phyloP scores from a whole-genome alignment of 1,284 basidiomycete species.

The Pholiota adiposa region DNA sequence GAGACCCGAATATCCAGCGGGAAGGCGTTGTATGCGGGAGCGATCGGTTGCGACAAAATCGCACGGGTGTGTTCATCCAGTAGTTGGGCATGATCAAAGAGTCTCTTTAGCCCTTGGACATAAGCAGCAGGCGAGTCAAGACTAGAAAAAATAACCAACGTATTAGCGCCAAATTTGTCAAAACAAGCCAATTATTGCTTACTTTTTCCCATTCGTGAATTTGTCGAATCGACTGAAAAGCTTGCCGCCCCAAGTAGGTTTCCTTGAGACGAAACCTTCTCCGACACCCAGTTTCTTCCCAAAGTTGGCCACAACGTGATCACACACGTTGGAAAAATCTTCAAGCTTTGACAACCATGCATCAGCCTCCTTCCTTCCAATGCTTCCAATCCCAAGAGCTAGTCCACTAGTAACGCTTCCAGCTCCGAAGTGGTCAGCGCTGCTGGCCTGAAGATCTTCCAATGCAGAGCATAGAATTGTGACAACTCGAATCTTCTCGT shows the following conservation, averaged over 20 bases:
- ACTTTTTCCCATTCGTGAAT: conserved; percentile 92
- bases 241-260: conserved; percentile 83
- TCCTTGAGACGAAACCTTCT: conserved; percentile 83
- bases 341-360: conserved; percentile 72
- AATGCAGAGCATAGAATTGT: conserved; percentile 78
- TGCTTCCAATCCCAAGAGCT: conserved; percentile 69
- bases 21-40: conserved; percentile 75
- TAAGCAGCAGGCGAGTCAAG: conserved; percentile 89
- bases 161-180: conserved; percentile 10
- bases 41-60: conserved; percentile 63
- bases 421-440: conserved; percentile 74
- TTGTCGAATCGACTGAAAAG: conserved; percentile 86
- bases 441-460: conserved; percentile 71
- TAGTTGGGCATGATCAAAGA: conserved; percentile 79
- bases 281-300: conserved; percentile 90
- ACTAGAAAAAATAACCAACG: conserved; percentile 44
- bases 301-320: conserved; percentile 83
- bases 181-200: conserved; percentile 34
- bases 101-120: conserved; percentile 75
- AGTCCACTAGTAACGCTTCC: conserved; percentile 78
- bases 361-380: conserved; percentile 74
- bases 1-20: conserved; percentile 63
- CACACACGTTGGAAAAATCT: conserved; percentile 78
- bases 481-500: conserved; percentile 86
- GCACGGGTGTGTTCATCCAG: conserved; percentile 89